Percentiles rank a stretch among this genome's conserved stretches.
phyloP scores from a whole-genome alignment of 2,329 filamentous ascomycete species.

The Fusarium acutatum region DNA sequence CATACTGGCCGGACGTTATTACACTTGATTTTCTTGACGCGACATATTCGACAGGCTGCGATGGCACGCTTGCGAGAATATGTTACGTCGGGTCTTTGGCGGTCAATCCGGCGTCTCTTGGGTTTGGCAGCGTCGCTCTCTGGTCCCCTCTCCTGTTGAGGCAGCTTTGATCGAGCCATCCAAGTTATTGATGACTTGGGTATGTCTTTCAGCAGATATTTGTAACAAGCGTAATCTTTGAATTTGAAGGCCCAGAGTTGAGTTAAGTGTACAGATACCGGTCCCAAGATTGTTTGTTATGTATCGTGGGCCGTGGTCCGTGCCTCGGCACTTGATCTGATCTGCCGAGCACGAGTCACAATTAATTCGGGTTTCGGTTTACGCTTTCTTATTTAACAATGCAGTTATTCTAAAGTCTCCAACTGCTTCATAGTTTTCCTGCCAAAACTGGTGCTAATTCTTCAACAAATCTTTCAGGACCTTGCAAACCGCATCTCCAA shows the following conservation, averaged over 20 bases:
- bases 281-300: too few species aligned
- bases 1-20: not conserved
- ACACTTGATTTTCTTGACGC: not conserved
- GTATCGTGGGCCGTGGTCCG: not conserved
- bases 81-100: not conserved
- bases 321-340: not conserved
- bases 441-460: fast-evolving
- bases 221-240: not conserved
- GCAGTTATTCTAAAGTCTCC: not conserved
- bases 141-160: not conserved
- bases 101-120: not conserved
- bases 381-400: not conserved
- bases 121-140: not conserved
- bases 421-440: fast-evolving
- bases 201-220: not conserved
- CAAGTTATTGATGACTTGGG: not conserved
- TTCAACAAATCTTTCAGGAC: not conserved
- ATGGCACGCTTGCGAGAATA: not conserved
- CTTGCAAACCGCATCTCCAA: conserved; percentile 66
- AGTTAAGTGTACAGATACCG: not conserved
- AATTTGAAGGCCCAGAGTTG: not conserved
- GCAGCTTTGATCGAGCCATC: not conserved
- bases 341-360: not conserved
- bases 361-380: not conserved
- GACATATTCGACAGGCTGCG: not conserved